phyloP scores from a whole-genome alignment of 192 early-diverging fungal genomes.

The Paraglomus occultum region DNA sequence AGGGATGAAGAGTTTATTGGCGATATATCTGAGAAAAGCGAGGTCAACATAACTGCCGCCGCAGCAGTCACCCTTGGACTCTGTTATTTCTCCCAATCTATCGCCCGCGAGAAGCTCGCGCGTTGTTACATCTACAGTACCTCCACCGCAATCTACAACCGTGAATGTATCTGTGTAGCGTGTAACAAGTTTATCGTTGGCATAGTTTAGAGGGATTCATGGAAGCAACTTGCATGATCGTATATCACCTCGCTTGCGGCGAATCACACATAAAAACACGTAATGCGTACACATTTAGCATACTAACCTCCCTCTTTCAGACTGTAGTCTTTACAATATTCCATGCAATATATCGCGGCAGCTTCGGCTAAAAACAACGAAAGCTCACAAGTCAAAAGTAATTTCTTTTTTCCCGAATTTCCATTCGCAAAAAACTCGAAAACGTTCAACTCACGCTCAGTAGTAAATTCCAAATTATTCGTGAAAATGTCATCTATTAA shows the following conservation, averaged over 20 bases:
- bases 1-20: background rate
- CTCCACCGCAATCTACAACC: constrained; percentile 53
- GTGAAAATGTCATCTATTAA: background rate
- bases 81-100: background rate
- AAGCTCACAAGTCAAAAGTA: background rate
- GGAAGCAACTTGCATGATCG: too few relatives aligned
- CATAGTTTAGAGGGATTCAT: too few relatives aligned
- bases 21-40: constrained; percentile 5
- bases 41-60: constrained; percentile 5
- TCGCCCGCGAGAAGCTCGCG: too few relatives aligned
- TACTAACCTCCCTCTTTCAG: background rate
- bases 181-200: too few relatives aligned
- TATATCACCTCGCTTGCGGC: too few relatives aligned
- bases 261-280: too few relatives aligned
- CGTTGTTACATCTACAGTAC: constrained; percentile 47
- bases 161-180: constrained; percentile 37
- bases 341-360: constrained; percentile 27
- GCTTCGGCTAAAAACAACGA: constrained; percentile 17
- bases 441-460: constrained; percentile 9
- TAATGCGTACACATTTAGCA: background rate
- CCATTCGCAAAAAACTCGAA: background rate
- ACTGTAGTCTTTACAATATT: background rate
- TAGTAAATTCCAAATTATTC: constrained; percentile 19
- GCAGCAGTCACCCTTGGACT: background rate
- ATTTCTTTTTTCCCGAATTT: too few relatives aligned